Evolutionary conservation across 345 rosid genomes (phyloP), one percentile per base, ranked within the genome.

Genomic region (Rhodamnia rubescens): DNA sequence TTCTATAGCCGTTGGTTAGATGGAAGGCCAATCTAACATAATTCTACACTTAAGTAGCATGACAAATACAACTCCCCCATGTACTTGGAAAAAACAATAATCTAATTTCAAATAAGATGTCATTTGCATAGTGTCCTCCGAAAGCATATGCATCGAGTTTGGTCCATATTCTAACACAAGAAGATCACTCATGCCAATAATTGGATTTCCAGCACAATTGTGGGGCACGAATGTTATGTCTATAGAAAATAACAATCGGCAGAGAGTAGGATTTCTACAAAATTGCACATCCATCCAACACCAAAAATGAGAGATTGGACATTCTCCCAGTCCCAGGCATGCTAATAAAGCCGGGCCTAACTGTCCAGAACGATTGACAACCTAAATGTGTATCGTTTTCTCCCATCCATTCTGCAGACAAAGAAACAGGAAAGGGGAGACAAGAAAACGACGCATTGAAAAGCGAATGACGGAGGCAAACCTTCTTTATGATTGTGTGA

Each of bases 291-390:
- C 78, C 78, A 69, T 32, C 78, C 24, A 44, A 69, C 78, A 32
- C 20, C 47, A 69, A 69, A 29, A 69, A 69, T 6, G 24, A 91
- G 91, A 87, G 90, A 87, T 61, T 89, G 92, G 90, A 85, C 84
- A 57, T 81, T 82, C 87, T 81, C 94, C 92, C 92, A 87, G 94
- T 69, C 78, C 78, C 78, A 69, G 47, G 91, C 94, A 90, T 82
- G 82, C 93, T 90, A 92, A 93, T 90, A 90, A 86, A 86, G 94
- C 91, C 90, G 86, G 93, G 93, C 88, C 91, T 87, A 86, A 81
- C 94, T 90, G 93, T 89, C 91, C 87, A 81, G 87, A 86, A 91
- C 86, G 42, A 84, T 53, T 87, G 85, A 82, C 86, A 87, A 86
- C 55, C 58, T 85, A 58, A 87, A 82, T 86, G 87, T 14, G 53